phyloP scores from a whole-genome alignment of 352 stramenopile genomes.

The Phytophthora pisi region DNA sequence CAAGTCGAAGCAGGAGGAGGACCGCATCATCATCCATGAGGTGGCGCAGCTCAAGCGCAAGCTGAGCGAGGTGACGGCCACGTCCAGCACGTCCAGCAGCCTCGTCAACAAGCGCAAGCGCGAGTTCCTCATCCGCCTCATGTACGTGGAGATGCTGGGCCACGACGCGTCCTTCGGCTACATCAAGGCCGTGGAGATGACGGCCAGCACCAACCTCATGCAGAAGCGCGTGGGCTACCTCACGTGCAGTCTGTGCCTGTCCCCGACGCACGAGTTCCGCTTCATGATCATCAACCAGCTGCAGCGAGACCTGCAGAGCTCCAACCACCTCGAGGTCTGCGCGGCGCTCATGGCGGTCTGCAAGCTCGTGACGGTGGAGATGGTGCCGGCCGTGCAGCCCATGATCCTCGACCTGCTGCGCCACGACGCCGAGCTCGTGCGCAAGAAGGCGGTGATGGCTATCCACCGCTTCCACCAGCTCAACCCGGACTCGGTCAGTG shows the following conservation, averaged over 20 bases:
- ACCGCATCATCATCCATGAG: slow-evolving; percentile 98
- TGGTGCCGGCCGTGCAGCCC: slow-evolving; percentile 96
- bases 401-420: slow-evolving; percentile 96
- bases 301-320: slow-evolving; percentile 93
- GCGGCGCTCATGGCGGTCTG: slow-evolving; percentile 96
- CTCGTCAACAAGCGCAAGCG: slow-evolving; percentile 96
- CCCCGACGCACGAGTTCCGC: slow-evolving; percentile 98
- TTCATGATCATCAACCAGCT: slow-evolving; percentile 99
- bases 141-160: slow-evolving; percentile 99
- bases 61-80: slow-evolving; percentile 87
- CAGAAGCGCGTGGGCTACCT: slow-evolving; percentile 99
- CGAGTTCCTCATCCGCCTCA: slow-evolving; percentile 98
- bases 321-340: slow-evolving; percentile 94
- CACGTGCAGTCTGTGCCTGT: slow-evolving; percentile 94
- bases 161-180: slow-evolving; percentile 99
- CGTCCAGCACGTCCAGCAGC: slow-evolving; percentile 72
- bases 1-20: slow-evolving; percentile 99
- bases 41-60: slow-evolving; percentile 96
- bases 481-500: slow-evolving; percentile 91
- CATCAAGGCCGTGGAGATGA: slow-evolving; percentile 98
- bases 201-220: slow-evolving; percentile 96
- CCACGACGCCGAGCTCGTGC: slow-evolving; percentile 97
- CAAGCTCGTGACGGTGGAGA: slow-evolving; percentile 97
- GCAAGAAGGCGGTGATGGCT: slow-evolving; percentile 99
- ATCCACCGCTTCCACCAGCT: slow-evolving; percentile 99